Conservation (phyloP, 106 monocot genomes). For the Acanthochlamys bracteata region DNA sequence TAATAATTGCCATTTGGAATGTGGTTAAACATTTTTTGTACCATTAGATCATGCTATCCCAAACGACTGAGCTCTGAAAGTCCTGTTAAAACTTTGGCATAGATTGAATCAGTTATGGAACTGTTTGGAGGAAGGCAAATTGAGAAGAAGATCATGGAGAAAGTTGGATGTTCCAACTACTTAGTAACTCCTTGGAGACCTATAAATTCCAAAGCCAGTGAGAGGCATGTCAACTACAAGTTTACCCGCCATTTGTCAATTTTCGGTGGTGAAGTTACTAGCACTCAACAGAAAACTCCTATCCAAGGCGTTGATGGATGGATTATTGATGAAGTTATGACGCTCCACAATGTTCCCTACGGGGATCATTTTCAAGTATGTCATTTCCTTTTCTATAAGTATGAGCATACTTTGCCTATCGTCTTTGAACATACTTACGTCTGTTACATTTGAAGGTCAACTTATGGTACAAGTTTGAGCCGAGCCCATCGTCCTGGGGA, state of each 20-base stretch:
- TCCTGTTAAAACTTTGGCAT: neutral
- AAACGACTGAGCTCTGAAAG: neutral
- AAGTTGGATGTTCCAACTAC: constrained; percentile 47
- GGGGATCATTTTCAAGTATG: constrained; percentile 39
- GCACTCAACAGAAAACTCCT: constrained; percentile 27
- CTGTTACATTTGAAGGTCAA: constrained; percentile 17
- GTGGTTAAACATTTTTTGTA: no score
- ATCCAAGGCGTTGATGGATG: constrained; percentile 20
- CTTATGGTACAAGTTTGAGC: constrained; percentile 24
- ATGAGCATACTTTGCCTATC: neutral
- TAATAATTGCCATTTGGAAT: no score
- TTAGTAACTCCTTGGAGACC: constrained; percentile 26
- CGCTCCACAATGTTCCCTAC: constrained; percentile 40
- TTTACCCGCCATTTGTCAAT: constrained; percentile 34
- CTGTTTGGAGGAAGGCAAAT: constrained; percentile 29
- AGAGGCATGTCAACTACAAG: constrained; percentile 32
- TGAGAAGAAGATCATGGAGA: constrained; percentile 42
- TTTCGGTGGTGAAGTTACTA: constrained; percentile 40
- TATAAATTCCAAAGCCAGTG: constrained; percentile 3
- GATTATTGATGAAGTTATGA: constrained; percentile 37
- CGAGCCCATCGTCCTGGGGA: neutral
- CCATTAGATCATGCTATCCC: no score
- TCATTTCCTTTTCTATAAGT: neutral
- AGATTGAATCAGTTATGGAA: constrained; percentile 29
- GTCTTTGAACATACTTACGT: neutral